Evolutionary conservation across 257 asterid species (phyloP), one percentile per base, ranked within the genome.

Genomic region (Penstemon eatonii): DNA sequence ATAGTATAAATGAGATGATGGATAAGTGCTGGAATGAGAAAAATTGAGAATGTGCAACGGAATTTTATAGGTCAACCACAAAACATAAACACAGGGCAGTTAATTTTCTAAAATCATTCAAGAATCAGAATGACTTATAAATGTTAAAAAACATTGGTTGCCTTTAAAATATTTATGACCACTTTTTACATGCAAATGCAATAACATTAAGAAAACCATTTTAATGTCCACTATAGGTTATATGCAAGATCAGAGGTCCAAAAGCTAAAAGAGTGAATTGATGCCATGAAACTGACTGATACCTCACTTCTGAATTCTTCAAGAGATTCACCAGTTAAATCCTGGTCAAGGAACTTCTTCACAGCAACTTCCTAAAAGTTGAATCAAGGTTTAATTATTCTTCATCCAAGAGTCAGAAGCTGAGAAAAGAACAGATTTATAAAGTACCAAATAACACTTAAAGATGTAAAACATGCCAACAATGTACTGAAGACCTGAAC

Each of bases 291-390:
- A 68, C 12, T 60, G 58, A 68, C 45, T 46, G 77, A 64, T 88
- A 92, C 98, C 98, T 93, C 98, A 75, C 97, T 88, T 81, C 67
- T 93, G 76, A 93, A 90, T 84, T 90, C 98, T 79, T 93, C 97
- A 37, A 93, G 97, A 74, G 96, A 86, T 84, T 93, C 97, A 39
- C 95, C 96, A 43, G 86, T 77, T 71, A 93, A 65, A 72, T 79
- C 95, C 84, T 93, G 98, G 83, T 90, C 94, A 46, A 93, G 86
- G 76, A 93, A 93, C 78, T 85, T 88, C 85, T 93, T 93, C 66
- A 93, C 95, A 77, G 98, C 97, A 81, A 93, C 97, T 84, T 85
- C 98, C 98, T 92, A 83, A 19, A 75, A 80, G 78, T 66, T 70
- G 77, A 76, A 74, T 60, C 70, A 73, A 67, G 45, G 59, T 64